Base-by-base conservation (phyloP, 768 basidiomycete species). In the Russula sp. region DNA sequence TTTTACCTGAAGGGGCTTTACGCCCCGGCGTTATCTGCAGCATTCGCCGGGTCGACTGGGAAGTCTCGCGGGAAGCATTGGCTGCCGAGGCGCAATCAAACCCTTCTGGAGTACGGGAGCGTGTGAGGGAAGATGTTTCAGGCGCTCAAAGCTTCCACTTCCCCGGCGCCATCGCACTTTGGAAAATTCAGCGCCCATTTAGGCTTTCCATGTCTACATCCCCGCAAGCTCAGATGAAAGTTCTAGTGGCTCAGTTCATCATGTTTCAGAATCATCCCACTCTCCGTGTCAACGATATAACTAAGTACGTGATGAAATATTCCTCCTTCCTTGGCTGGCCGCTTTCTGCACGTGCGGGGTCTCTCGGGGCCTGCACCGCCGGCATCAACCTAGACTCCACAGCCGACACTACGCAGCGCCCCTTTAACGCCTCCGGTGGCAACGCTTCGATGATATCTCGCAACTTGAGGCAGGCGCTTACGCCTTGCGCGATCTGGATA, bases 211-310 rank as follows among this genome's bases (percentile, higher is more conserved):
- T 50, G 32, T 60, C 58, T 32, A 39, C 62, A 64, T 60, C 63
- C 63, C 63, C 63, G 63, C 54, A 60, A 44, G 54, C 48, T 22
- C 40, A 60, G 53, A 64, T 64, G 63, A 64, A 64, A 47, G 63
- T 64, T 64, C 63, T 64, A 64, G 63, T 64, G 63, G 63, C 63
- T 55, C 58, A 51, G 47, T n/a, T 40, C 58, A 64, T 64, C 63
- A 64, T 64, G 63, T 64, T 64, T 64, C 63, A 64, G 63, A 64
- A 50, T 55, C 63, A 64, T 40, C 54, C 57, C 63, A 54, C 57
- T 52, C 49, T 27, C 52, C 57, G 52, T 63, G 57, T 59, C 62
- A 64, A 60, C 58, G 54, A 64, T 27, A 37, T 34, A 44, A 47
- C 31, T 49, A 37, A 48, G 31, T 59, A 49, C 57, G 52, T 42